Percentiles rank a stretch among this genome's conserved stretches.
These are phyloP conservation scores for Macrolepiota albuminosa DNA, from an alignment of 768 basidiomycete species.

Conservation along the genomic window DNA sequence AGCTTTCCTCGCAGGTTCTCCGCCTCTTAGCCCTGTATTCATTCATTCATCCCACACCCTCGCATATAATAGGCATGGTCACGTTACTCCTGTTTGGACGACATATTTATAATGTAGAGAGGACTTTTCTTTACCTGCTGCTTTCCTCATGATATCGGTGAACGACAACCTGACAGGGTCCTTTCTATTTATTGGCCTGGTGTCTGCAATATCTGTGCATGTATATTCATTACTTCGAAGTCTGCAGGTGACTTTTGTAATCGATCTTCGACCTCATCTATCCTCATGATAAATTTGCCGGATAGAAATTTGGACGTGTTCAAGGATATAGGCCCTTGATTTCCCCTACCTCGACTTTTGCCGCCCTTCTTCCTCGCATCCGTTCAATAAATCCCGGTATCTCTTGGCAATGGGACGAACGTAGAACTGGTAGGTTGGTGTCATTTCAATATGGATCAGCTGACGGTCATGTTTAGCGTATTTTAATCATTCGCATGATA, in stretches of 20 bases:
- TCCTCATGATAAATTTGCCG: neutral
- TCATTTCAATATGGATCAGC: neutral
- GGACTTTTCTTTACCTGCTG: too few relatives aligned
- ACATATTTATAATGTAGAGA: too few relatives aligned
- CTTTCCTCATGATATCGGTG: neutral
- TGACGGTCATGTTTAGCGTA: conserved; percentile 12
- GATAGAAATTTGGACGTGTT: conserved; percentile 4
- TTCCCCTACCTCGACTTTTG: conserved; percentile 5
- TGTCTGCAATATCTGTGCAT: conserved; percentile 2
- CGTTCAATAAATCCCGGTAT: conserved; percentile 12
- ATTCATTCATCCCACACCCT: too few relatives aligned
- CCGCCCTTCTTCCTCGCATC: conserved; percentile 6
- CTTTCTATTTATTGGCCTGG: neutral
- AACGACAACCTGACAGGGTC: neutral
- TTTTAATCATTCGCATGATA: conserved; percentile 20
- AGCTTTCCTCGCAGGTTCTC: too few relatives aligned
- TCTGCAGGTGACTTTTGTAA: neutral
- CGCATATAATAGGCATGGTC: too few relatives aligned
- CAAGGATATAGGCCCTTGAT: conserved; percentile 12
- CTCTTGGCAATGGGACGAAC: conserved; percentile 12
- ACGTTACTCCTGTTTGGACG: too few relatives aligned
- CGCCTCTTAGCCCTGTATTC: too few relatives aligned
- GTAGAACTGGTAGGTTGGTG: conserved; percentile 3
- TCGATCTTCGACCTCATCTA: too few relatives aligned
- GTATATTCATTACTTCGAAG: neutral